These are phyloP conservation scores for Fraxinus anomala DNA, from an alignment of 257 asterid genomes.

Conservation along the genomic window DNA sequence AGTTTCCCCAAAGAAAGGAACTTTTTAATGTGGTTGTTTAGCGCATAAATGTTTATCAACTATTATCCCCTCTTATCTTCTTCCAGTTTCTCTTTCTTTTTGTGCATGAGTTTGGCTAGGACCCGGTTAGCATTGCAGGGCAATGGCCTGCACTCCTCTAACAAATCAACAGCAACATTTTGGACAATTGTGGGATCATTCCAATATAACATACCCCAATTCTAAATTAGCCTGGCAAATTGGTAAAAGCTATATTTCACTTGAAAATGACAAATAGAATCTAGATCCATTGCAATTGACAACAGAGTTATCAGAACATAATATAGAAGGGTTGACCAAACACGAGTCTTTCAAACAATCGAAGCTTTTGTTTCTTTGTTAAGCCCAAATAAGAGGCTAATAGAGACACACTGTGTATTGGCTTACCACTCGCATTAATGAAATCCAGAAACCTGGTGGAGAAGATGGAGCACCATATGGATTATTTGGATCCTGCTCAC, in stretches of 20 bases:
- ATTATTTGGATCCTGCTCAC: conserved; percentile 83
- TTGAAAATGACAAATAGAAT: conserved; percentile 13
- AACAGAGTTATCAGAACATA: not conserved
- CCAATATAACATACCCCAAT: not conserved
- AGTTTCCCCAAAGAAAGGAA: not conserved
- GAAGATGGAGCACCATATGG: conserved; percentile 84
- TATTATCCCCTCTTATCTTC: not conserved
- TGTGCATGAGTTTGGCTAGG: not conserved
- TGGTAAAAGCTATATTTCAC: conserved; percentile 7
- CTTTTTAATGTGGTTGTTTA: not conserved
- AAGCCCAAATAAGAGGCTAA: not conserved
- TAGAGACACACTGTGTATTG: not conserved
- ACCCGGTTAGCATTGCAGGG: not conserved
- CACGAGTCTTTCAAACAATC: not conserved
- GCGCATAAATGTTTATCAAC: not conserved
- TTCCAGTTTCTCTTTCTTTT: not conserved
- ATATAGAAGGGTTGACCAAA: not conserved
- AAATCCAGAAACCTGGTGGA: conserved; percentile 91
- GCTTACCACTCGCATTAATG: conserved; percentile 93
- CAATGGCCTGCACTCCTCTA: not conserved
- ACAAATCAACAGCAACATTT: not conserved
- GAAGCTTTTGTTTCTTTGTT: not conserved
- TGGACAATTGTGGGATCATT: not conserved
- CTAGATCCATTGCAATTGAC: conserved; percentile 6
- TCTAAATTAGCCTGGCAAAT: not conserved